phyloP scores from a whole-genome alignment of 1,139 yeast genomes.

The Lodderomyces parapsilosis region DNA sequence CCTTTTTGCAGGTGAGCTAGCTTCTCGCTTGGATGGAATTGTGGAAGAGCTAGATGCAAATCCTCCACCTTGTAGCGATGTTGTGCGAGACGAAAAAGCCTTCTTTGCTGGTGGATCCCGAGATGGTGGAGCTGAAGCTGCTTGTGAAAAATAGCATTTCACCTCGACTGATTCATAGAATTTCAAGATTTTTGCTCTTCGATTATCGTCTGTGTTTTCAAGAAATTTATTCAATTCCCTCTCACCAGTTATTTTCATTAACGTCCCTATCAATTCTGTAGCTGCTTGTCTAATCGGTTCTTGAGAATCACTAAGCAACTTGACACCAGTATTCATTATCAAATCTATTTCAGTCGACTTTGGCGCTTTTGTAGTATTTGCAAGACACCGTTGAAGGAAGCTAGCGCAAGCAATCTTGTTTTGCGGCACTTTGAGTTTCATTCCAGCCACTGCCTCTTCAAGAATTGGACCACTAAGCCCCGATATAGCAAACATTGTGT shows the following conservation, averaged over 20 bases:
- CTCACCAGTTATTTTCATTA: conserved; percentile 81
- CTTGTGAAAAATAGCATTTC: conserved; percentile 26
- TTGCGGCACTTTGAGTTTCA: conserved; percentile 82
- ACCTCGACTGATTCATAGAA: conserved; percentile 59
- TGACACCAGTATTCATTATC: conserved; percentile 55
- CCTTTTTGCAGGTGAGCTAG: conserved; percentile 64
- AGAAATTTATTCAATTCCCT: conserved; percentile 59
- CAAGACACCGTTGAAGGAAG: conserved; percentile 65
- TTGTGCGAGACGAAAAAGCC: conserved; percentile 1
- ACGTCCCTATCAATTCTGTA: conserved; percentile 75
- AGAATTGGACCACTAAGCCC: conserved; percentile 54
- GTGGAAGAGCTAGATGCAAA: conserved; percentile 17
- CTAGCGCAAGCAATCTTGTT: conserved; percentile 69
- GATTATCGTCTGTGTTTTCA: conserved; percentile 72
- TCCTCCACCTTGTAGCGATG: conserved; percentile 1
- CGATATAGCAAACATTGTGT: conserved; percentile 55
- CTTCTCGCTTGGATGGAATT: conserved; percentile 64
- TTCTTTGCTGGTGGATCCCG: background rate
- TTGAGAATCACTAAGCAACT: conserved; percentile 75
- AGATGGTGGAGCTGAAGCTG: conserved; percentile 8
- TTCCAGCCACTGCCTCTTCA: conserved; percentile 57
- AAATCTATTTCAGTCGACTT: conserved; percentile 51
- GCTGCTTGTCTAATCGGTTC: conserved; percentile 83
- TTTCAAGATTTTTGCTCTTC: conserved; percentile 65
- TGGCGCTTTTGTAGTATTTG: conserved; percentile 51